Base-by-base conservation (phyloP, 176 grass and related monocot species). In the Echinochloa phyllopogon region DNA sequence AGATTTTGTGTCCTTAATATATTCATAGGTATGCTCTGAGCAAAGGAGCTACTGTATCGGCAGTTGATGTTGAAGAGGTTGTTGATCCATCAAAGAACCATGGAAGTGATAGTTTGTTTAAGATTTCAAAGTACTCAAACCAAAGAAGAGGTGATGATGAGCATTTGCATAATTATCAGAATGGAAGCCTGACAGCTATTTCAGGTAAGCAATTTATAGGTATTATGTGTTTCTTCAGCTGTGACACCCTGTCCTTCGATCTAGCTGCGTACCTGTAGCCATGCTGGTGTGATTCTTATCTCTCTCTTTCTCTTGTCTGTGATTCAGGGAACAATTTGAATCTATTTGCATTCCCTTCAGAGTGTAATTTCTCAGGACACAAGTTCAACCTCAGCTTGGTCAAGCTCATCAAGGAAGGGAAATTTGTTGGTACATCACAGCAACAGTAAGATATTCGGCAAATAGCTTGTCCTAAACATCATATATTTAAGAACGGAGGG, bases 261-360 rank as follows among this genome's bases (percentile, higher is more conserved):
- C 1, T 82, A 82, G 18, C 5, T 83, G 29, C 72, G 55, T 40
- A 47, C 10, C 7, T 41, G 64, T 43, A 20, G 11, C 7, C 23
- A 75, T 42, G 12, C 25, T 89, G 65, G 16, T 69, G 23, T 64
- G 6, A 65, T 78, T 68, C 69, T 78, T 77, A 63, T 77, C 69
- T 51, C 42, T 43, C 67, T 29, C 42, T 43, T 60, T 29, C 10
- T 83, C 14, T 77, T 77, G 37, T n/a, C 16, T 85, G 11, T 87
- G 74, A n/a, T 84, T 18, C 67, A 98, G 96, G 72, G 76, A 89
- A 79, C 60, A 75, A 70, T 50, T 87, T 84, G 74, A 95, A 95
- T 77, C 73, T 98, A 18, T 98, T 98, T 95, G 96, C 96, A 75
- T 94, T 98, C 70, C 96, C 96, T 73, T 98, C 96, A 11, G 96